These are phyloP conservation scores for Axilococcus clingmanii DNA, from an alignment of 139 green algal species.

Conservation along the genomic window DNA sequence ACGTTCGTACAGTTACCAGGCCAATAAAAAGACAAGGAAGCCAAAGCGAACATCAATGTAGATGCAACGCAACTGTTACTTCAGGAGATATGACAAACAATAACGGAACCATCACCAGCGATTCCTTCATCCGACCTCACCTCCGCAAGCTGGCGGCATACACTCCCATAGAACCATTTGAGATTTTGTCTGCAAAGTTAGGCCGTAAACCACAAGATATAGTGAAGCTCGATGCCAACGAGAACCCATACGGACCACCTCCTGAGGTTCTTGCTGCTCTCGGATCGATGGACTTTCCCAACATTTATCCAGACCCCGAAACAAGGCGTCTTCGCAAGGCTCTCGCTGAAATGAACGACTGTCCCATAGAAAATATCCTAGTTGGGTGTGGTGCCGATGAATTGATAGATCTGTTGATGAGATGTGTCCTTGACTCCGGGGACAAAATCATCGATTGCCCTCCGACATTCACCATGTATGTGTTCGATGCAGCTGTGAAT, in stretches of 20 bases:
- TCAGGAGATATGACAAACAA: too few species aligned
- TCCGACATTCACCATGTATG: constrained; percentile 98
- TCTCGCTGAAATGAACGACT: constrained; percentile 57
- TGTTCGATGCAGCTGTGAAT: constrained; percentile 95
- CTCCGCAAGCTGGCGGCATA: constrained; percentile 84
- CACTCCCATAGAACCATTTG: constrained; percentile 97
- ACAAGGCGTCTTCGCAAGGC: constrained; percentile 61
- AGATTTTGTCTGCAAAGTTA: constrained; percentile 73
- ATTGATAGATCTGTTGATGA: constrained; percentile 92
- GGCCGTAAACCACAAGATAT: constrained; percentile 80
- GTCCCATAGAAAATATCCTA: constrained; percentile 83
- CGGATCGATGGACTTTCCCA: constrained; percentile 76
- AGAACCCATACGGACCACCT: constrained; percentile 97
- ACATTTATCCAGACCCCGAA: constrained; percentile 98
- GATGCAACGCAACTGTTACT: too few species aligned
- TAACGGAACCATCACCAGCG: too few species aligned
- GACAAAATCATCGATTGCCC: constrained; percentile 90
- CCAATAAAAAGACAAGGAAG: too few species aligned
- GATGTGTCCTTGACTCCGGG: constrained; percentile 83
- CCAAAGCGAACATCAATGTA: too few species aligned
- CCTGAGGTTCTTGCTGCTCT: constrained; percentile 86
- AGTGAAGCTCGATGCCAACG: constrained; percentile 98
- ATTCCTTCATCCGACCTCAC: constrained; percentile 86
- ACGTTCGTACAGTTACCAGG: too few species aligned
- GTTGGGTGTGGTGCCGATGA: constrained; percentile 92